Conservation (phyloP, 2,329 filamentous ascomycete genomes). For the Nemania bipapillata region DNA sequence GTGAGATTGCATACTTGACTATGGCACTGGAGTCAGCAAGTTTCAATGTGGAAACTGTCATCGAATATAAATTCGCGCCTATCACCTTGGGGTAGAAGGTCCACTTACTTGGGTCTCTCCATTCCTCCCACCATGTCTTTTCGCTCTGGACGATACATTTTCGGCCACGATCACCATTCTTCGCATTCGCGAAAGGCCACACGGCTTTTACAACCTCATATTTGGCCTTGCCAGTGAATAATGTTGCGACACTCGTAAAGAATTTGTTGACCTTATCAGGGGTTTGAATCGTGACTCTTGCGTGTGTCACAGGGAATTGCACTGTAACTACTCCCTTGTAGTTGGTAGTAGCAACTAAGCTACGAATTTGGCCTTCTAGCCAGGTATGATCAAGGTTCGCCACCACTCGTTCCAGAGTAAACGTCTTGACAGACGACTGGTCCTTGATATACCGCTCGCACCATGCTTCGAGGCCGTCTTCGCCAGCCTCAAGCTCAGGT, state of each 20-base stretch:
- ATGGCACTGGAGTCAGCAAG: slow-evolving; percentile 17
- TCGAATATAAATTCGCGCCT: too few relatives aligned
- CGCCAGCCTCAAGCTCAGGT: slow-evolving; percentile 56
- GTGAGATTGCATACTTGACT: slow-evolving; percentile 50
- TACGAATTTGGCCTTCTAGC: slow-evolving; percentile 65
- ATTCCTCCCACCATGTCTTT: slow-evolving; percentile 66
- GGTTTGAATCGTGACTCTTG: slow-evolving; percentile 54
- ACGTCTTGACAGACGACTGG: slow-evolving; percentile 58
- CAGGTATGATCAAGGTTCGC: slow-evolving; percentile 66
- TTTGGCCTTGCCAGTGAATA: slow-evolving; percentile 64
- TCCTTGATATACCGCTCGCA: slow-evolving; percentile 61
- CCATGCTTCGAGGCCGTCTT: slow-evolving; percentile 62
- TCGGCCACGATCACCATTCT: slow-evolving; percentile 58
- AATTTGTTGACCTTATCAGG: slow-evolving; percentile 66
- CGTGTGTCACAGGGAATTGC: slow-evolving; percentile 41
- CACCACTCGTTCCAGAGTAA: slow-evolving; percentile 63
- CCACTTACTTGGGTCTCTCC: slow-evolving; percentile 58
- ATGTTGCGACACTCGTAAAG: slow-evolving; percentile 62
- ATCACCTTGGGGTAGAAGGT: background rate
- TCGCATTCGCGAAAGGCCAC: slow-evolving; percentile 67
- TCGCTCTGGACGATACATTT: slow-evolving; percentile 65
- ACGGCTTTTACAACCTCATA: slow-evolving; percentile 67
- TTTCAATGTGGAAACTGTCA: background rate
- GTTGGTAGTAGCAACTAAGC: slow-evolving; percentile 60
- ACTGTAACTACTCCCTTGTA: slow-evolving; percentile 59